Evolutionary conservation across 1,284 basidiomycete species (phyloP), one percentile per base, ranked within the genome.

Genomic region (Chalciporus sp.): DNA sequence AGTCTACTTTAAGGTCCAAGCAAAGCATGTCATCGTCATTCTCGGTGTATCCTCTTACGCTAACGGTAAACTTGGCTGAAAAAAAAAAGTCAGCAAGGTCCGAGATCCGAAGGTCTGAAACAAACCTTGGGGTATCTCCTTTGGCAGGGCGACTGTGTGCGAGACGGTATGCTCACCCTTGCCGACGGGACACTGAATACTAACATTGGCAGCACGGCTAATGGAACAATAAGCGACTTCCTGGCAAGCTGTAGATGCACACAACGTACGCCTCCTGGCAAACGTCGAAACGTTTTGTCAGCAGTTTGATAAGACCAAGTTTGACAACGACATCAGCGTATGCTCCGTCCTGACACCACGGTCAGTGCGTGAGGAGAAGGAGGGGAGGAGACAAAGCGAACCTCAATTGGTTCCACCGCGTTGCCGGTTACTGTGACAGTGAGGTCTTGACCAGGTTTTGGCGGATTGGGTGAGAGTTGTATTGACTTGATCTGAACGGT

Each of bases 231-330:
- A 55, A 58, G 53, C 7, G 51, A 41, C 49, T n/a, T 53, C 42
- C 43, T 19, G 27, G 42, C 23, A 55, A 17, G 12, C 17, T 27
- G 17, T 16, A n/a, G 33, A 41, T 46, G 48, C 37, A 43, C 48
- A 35, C 19, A 49, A 85, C 93, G 70, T 76, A 95, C 93, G 94
- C 93, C 73, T 97, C 94, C 56, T 95, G 82, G 68, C 95, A 97
- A 46, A 96, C 73, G 63, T 97, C 92, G 62, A 97, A 95, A 17
- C 68, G 71, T 76, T 92, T 95, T 45, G 80, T 74, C 19, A 97
- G 73, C 10, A 97, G 69, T 76, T 93, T 95, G 71, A 97, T 85
- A 16, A 90, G 74, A 28, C 95, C 95, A 39, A 97, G 79, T 72
- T 96, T 97, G 57, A 97, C 94, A 1, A 75, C 74, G 3, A 97